These are phyloP conservation scores for Carex cristatella DNA, from an alignment of 176 grass and related monocot species.

Conservation along the genomic window DNA sequence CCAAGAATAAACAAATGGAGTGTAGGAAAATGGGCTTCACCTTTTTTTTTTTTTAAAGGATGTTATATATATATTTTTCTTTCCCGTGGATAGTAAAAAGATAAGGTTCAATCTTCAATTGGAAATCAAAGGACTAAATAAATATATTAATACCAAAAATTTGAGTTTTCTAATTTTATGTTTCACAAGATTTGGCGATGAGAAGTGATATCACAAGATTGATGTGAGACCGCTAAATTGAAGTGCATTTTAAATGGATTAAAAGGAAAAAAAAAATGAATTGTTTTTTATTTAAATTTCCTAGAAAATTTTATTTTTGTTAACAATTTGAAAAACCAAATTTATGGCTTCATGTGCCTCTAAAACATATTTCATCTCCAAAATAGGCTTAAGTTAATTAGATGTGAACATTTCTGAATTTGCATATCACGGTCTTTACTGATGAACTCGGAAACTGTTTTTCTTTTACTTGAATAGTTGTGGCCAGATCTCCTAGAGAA, in stretches of 20 bases:
- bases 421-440: not conserved
- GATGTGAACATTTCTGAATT: not conserved
- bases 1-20: too few species aligned
- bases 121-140: too few species aligned
- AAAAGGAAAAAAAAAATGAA: not conserved
- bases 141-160: too few species aligned
- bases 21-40: too few species aligned
- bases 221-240: not conserved
- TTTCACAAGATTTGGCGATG: not conserved
- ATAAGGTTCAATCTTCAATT: too few species aligned
- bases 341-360: not conserved
- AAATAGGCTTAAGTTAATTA: not conserved
- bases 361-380: not conserved
- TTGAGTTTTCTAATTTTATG: too few species aligned
- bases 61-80: too few species aligned
- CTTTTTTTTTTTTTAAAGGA: too few species aligned
- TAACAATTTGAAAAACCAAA: not conserved
- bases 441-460: not conserved
- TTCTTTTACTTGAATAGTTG: conserved; percentile 30
- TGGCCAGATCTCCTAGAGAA: conserved; percentile 60
- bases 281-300: not conserved
- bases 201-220: not conserved
- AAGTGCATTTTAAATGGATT: not conserved
- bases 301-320: not conserved
- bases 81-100: too few species aligned